Percentiles rank a stretch among this genome's conserved stretches.
Conservation (phyloP, 768 basidiomycete species). For the Dendrothele bispora region DNA sequence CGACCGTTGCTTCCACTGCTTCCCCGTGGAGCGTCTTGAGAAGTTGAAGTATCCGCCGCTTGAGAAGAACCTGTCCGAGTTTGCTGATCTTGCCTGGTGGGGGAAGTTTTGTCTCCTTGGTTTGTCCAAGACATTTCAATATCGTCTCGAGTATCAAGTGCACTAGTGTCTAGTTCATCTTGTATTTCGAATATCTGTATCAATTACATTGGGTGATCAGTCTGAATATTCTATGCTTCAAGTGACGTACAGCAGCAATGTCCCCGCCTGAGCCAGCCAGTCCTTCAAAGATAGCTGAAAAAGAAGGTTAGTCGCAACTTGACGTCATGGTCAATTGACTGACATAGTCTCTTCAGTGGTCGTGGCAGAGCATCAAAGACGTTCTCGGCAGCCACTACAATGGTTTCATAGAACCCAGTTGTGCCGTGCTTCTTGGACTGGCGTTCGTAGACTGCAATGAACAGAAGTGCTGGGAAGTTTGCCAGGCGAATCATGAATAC, state of each 20-base stretch:
- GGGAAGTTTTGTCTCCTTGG: constrained; percentile 13
- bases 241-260: constrained; percentile 64
- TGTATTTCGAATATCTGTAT: constrained; percentile 82
- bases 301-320: background rate
- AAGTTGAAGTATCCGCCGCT: background rate
- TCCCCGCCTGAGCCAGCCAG: constrained; percentile 70
- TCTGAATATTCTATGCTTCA: too few species aligned
- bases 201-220: too few species aligned
- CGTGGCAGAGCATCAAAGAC: constrained; percentile 76
- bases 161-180: constrained; percentile 60
- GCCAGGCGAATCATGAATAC: constrained; percentile 85
- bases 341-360: constrained; percentile 71
- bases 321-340: constrained; percentile 24
- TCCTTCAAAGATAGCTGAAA: constrained; percentile 77
- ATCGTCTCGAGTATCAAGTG: constrained; percentile 51
- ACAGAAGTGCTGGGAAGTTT: constrained; percentile 80
- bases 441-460: constrained; percentile 84
- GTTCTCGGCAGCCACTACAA: constrained; percentile 65
- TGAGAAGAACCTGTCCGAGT: background rate
- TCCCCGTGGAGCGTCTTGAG: background rate
- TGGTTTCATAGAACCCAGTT: constrained; percentile 69
- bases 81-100: constrained; percentile 1
- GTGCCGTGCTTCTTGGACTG: constrained; percentile 72
- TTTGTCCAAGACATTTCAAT: constrained; percentile 17
- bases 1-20: background rate